Evolutionary conservation across 139 green algal species (phyloP).

Genomic region (Chlamydomonas urium): DNA sequence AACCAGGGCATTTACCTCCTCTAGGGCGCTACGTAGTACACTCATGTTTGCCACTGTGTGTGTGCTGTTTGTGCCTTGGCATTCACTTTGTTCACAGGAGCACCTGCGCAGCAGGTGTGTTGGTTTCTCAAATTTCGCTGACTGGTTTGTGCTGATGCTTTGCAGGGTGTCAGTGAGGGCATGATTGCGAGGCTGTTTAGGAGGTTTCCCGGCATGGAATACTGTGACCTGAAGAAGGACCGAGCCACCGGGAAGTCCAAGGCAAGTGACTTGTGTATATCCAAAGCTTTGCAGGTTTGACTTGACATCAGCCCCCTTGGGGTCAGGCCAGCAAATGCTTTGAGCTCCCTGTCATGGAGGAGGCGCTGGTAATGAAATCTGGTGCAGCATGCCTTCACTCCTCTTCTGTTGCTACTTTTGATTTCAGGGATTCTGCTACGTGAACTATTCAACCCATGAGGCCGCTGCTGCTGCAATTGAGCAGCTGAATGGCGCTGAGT

Average conservation of each 20-base stretch:
- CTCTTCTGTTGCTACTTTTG: not conserved
- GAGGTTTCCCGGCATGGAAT: slow-evolving; percentile 79
- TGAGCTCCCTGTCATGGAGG: too few relatives aligned
- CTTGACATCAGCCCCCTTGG: too few relatives aligned
- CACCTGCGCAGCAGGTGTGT: not conserved
- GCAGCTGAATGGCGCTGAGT: slow-evolving; percentile 83
- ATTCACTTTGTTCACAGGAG: too few relatives aligned
- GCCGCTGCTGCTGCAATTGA: slow-evolving; percentile 62
- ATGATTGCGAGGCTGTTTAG: slow-evolving; percentile 71
- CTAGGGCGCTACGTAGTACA: too few relatives aligned
- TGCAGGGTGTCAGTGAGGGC: slow-evolving; percentile 70
- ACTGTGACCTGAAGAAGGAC: slow-evolving; percentile 85
- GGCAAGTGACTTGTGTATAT: slow-evolving; percentile 27
- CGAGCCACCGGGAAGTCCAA: slow-evolving; percentile 60
- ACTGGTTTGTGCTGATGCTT: too few relatives aligned
- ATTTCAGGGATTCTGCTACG: slow-evolving; percentile 83
- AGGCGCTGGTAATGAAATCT: too few relatives aligned
- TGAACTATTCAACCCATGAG: slow-evolving; percentile 75
- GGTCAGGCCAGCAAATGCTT: too few relatives aligned
- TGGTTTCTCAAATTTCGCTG: not conserved
- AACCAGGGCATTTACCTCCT: too few relatives aligned
- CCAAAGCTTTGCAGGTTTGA: too few relatives aligned
- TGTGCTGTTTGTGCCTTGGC: too few relatives aligned
- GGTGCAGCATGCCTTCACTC: not conserved
- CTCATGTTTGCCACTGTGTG: too few relatives aligned